Percentiles rank a stretch among this genome's conserved stretches.
phyloP scores from a whole-genome alignment of 2,329 filamentous ascomycete species.

The Pseudomassariella vexata region DNA sequence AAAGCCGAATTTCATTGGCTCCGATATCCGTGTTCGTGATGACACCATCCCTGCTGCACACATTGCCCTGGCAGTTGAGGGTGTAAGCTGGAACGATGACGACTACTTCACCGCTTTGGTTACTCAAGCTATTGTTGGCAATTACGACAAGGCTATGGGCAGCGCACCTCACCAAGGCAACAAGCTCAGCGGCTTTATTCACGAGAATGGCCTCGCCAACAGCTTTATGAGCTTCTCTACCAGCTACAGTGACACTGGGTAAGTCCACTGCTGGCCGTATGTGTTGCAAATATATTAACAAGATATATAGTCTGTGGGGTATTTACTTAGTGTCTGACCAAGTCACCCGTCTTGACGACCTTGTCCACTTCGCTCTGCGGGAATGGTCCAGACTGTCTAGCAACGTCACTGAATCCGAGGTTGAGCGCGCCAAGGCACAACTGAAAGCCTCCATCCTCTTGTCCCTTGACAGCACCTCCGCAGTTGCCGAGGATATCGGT shows the following conservation, averaged over 20 bases:
- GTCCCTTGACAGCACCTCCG: constrained; percentile 94
- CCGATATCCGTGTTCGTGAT: constrained; percentile 90
- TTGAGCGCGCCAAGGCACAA: constrained; percentile 97
- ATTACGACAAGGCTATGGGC: constrained; percentile 99
- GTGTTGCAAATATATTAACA: constrained; percentile 14
- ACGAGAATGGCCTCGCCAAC: constrained; percentile 93
- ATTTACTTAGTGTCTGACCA: constrained; percentile 97
- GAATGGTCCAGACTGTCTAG: constrained; percentile 95
- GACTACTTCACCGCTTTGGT: constrained; percentile 99
- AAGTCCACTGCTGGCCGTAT: constrained; percentile 33
- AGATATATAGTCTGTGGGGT: constrained; percentile 77
- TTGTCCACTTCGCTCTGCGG: constrained; percentile 95
- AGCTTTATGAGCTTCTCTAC: constrained; percentile 99
- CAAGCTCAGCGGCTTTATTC: constrained; percentile 93
- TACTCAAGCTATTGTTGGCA: constrained; percentile 96
- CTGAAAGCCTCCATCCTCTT: constrained; percentile 97
- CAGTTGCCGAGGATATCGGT: constrained; percentile 96
- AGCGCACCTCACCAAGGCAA: constrained; percentile 95
- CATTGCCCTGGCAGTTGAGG: constrained; percentile 97
- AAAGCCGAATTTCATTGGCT: constrained; percentile 93
- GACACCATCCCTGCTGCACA: constrained; percentile 95
- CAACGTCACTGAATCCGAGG: constrained; percentile 83
- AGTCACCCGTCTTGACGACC: constrained; percentile 80
- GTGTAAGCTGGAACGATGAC: constrained; percentile 98
- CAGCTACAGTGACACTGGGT: constrained; percentile 99